Conservation (phyloP, 2,329 filamentous ascomycete species). For the Plenodomus lindquistii region DNA sequence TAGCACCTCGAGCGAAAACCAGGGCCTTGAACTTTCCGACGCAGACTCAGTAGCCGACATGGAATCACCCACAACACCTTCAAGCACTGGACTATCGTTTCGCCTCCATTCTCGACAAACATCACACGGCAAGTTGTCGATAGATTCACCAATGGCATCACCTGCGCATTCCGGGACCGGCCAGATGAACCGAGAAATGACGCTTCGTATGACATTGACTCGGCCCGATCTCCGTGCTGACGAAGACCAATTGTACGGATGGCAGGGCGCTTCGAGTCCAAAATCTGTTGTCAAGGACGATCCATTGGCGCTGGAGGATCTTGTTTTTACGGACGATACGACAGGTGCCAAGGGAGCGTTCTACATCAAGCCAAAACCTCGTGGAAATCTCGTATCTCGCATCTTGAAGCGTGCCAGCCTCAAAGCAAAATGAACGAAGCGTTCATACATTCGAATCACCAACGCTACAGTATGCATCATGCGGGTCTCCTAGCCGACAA, state of each 20-base stretch:
- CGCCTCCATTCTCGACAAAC: conserved; percentile 34
- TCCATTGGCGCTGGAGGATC: conserved; percentile 59
- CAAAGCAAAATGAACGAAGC: conserved; percentile 23
- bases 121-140: conserved; percentile 38
- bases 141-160: conserved; percentile 34
- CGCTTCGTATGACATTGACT: conserved; percentile 92
- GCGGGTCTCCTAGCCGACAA: not conserved
- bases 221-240: conserved; percentile 80
- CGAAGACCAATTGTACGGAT: conserved; percentile 73
- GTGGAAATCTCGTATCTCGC: conserved; percentile 40
- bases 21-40: conserved; percentile 35
- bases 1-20: conserved; percentile 28
- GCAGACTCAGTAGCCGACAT: conserved; percentile 38
- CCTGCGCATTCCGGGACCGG: conserved; percentile 24
- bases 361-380: conserved; percentile 45
- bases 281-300: conserved; percentile 46
- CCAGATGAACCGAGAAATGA: conserved; percentile 77
- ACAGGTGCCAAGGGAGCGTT: conserved; percentile 52
- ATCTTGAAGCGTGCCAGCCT: conserved; percentile 44
- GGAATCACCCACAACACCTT: conserved; percentile 44
- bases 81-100: conserved; percentile 40
- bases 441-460: too few species aligned
- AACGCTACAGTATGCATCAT: not conserved
- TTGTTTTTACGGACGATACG: conserved; percentile 55
- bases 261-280: conserved; percentile 52